phyloP scores from a whole-genome alignment of 140 eudicot species.

The Ambrosia hybrid region DNA sequence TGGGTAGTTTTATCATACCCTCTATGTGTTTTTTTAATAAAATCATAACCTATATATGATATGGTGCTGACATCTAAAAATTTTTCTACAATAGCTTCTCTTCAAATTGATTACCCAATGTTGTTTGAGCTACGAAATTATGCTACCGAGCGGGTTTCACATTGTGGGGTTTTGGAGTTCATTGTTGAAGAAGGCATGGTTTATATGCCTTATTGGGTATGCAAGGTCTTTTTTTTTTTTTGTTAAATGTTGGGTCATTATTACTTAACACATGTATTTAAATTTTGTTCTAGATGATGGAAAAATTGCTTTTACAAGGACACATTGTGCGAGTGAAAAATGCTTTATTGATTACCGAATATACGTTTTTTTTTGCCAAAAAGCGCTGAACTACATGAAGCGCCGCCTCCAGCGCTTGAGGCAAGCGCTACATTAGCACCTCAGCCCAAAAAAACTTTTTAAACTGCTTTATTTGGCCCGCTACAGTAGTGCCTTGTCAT shows the following conservation, averaged over 20 bases:
- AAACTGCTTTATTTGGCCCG: too few relatives aligned
- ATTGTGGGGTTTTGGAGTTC: constrained; percentile 92
- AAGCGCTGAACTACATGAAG: too few relatives aligned
- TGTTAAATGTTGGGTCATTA: neutral
- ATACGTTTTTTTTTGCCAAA: too few relatives aligned
- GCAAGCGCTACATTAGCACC: too few relatives aligned
- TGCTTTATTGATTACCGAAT: constrained; percentile 20
- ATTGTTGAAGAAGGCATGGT: constrained; percentile 99
- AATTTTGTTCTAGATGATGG: constrained; percentile 69
- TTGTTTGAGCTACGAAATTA: constrained; percentile 75
- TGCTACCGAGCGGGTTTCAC: constrained; percentile 70
- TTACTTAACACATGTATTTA: neutral
- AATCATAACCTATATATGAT: neutral
- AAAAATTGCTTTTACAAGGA: constrained; percentile 80
- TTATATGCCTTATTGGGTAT: constrained; percentile 98
- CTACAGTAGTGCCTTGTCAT: too few relatives aligned
- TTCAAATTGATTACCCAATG: constrained; percentile 92
- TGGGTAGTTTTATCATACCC: constrained; percentile 60
- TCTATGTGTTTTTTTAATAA: neutral
- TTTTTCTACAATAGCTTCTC: constrained; percentile 56
- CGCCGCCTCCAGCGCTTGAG: too few relatives aligned
- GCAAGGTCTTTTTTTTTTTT: constrained; percentile 2
- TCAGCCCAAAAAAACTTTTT: too few relatives aligned
- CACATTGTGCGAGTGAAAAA: constrained; percentile 77
- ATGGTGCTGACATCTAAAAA: constrained; percentile 13